A percentile compares a stretch with the other conserved stretches of the same genome.
Evolutionary conservation across 108 stramenopile species (phyloP).

Genomic region (Epithemia pelagica): DNA sequence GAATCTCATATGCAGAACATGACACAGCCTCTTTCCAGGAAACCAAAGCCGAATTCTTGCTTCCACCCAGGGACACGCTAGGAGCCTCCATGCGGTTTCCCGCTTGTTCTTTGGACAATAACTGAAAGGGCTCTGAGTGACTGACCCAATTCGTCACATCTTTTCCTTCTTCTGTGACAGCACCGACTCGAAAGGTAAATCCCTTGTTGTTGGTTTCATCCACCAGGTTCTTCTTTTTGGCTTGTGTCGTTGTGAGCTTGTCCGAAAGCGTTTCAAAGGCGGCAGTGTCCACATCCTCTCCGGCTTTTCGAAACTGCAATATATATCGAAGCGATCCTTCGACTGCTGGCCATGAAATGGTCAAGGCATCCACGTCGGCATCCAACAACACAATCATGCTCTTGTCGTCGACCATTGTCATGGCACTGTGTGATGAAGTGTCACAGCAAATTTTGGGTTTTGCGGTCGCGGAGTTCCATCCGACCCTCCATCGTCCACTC

Average conservation of each 20-base stretch:
- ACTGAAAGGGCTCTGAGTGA: constrained; percentile 25
- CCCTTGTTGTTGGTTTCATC: constrained; percentile 19
- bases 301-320: constrained; percentile 48
- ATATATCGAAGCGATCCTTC: constrained; percentile 32
- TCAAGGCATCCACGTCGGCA: constrained; percentile 54
- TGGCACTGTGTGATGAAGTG: too few relatives aligned
- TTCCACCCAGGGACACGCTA: constrained; percentile 23
- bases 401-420: constrained; percentile 1
- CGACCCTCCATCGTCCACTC: too few relatives aligned
- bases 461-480: too few relatives aligned
- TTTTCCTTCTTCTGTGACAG: constrained; percentile 24
- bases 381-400: constrained; percentile 44
- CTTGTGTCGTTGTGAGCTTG: constrained; percentile 48
- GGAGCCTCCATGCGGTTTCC: constrained; percentile 31
- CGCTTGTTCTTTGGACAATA: constrained; percentile 26
- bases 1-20: constrained; percentile 43
- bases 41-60: constrained; percentile 42
- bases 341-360: constrained; percentile 58
- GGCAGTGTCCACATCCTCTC: constrained; percentile 32
- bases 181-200: constrained; percentile 61
- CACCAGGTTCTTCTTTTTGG: constrained; percentile 55
- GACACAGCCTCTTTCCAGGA: constrained; percentile 40
- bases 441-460: too few relatives aligned
- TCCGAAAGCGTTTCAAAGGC: constrained; percentile 50
- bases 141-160: constrained; percentile 25